Percentiles rank a stretch among this genome's conserved stretches.
Conservation (phyloP, 2,329 filamentous ascomycete species). For the Penicillium corylophilum region DNA sequence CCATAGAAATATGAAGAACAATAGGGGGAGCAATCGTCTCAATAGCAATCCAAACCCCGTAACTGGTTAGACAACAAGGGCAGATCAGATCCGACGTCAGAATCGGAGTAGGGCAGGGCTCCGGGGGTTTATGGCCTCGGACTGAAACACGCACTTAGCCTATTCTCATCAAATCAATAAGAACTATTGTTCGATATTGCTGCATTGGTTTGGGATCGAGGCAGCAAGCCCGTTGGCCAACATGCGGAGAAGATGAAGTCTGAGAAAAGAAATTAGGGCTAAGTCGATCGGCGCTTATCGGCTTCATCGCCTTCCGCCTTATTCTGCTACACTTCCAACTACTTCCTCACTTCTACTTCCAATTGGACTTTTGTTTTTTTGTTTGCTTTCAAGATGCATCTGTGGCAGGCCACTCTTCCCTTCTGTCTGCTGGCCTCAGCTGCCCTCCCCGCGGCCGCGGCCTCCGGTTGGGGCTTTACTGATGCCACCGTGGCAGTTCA, state of each 20-base stretch:
- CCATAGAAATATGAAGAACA: neutral
- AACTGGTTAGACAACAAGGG: neutral
- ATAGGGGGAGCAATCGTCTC: neutral
- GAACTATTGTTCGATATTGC: neutral
- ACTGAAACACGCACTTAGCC: slow-evolving; percentile 7
- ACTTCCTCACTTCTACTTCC: slow-evolving; percentile 8
- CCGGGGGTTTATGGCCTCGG: slow-evolving; percentile 15
- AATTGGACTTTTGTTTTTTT: slow-evolving; percentile 5
- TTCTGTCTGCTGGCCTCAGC: slow-evolving; percentile 39
- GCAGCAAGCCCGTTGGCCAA: neutral
- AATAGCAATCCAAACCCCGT: neutral
- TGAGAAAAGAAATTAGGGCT: slow-evolving; percentile 41
- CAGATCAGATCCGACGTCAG: slow-evolving; percentile 15
- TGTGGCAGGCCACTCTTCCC: slow-evolving; percentile 36
- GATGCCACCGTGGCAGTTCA: slow-evolving; percentile 63
- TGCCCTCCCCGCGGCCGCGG: slow-evolving; percentile 43
- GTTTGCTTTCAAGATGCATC: slow-evolving; percentile 34
- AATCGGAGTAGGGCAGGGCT: slow-evolving; percentile 16
- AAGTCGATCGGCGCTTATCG: slow-evolving; percentile 29
- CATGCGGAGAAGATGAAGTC: slow-evolving; percentile 14
- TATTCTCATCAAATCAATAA: neutral
- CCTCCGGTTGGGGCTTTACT: slow-evolving; percentile 60
- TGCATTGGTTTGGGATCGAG: neutral
- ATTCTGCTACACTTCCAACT: slow-evolving; percentile 21
- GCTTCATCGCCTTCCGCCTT: slow-evolving; percentile 21